phyloP scores from a whole-genome alignment of 257 asterid genomes.

The Gardenia jasminoides region DNA sequence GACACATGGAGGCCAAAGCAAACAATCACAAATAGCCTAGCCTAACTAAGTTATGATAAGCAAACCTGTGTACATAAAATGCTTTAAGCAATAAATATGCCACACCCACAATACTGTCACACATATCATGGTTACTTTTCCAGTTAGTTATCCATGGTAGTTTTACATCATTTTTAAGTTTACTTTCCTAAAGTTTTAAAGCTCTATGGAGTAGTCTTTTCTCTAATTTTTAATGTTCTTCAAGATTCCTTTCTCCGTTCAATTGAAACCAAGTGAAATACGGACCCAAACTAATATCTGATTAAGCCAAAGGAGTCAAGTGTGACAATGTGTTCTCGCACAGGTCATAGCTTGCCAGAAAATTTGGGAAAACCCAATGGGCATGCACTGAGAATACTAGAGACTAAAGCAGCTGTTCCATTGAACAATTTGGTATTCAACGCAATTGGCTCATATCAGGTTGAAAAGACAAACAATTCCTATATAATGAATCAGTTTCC shows the following conservation, averaged over 20 bases:
- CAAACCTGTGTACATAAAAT: neutral
- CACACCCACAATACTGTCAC: neutral
- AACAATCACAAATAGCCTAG: neutral
- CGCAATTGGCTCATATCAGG: neutral
- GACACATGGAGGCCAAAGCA: neutral
- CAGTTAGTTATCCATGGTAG: too few species aligned
- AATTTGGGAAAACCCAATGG: neutral
- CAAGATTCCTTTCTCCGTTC: neutral
- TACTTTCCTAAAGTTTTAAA: neutral
- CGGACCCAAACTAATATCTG: neutral
- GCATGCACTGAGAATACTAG: neutral
- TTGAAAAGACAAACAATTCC: neutral
- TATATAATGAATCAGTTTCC: neutral
- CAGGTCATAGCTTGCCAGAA: neutral
- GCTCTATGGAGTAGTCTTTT: neutral
- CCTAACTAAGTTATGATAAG: neutral
- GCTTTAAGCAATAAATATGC: neutral
- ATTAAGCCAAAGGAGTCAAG: neutral
- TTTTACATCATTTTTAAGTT: neutral
- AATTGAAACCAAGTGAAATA: neutral
- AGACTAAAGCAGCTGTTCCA: neutral
- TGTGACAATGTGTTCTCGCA: too few species aligned
- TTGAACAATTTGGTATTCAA: neutral
- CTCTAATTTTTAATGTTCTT: neutral
- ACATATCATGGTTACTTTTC: neutral